Evolutionary conservation across 257 asterid species (phyloP).

Genomic region (Penstemon eatonii): DNA sequence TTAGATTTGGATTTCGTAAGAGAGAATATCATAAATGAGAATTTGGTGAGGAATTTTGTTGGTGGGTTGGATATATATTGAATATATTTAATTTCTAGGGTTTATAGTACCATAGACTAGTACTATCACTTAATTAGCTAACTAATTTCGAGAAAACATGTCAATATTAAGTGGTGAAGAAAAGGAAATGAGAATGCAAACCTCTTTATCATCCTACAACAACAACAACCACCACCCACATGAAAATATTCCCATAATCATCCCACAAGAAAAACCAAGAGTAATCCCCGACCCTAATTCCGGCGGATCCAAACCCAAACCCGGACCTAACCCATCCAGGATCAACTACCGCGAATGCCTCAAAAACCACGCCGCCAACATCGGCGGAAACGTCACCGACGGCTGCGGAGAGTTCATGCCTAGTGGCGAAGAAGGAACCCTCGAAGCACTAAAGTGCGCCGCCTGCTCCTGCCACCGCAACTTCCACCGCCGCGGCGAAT

Average conservation of each 20-base stretch:
- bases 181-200: slow-evolving; percentile 41
- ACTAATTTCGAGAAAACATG: slow-evolving; percentile 25
- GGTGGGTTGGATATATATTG: too few relatives aligned
- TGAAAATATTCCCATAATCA: neutral
- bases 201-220: slow-evolving; percentile 32
- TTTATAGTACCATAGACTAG: too few relatives aligned
- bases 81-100: too few relatives aligned
- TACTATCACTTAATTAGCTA: too few relatives aligned
- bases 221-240: slow-evolving; percentile 11
- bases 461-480: slow-evolving; percentile 90
- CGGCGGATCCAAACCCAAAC: slow-evolving; percentile 49
- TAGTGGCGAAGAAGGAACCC: slow-evolving; percentile 77
- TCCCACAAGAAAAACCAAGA: slow-evolving; percentile 32
- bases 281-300: slow-evolving; percentile 33
- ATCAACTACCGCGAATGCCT: slow-evolving; percentile 71
- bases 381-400: slow-evolving; percentile 88
- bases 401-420: slow-evolving; percentile 99
- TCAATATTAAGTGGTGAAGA: slow-evolving; percentile 46
- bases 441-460: slow-evolving; percentile 86
- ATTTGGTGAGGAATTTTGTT: too few relatives aligned
- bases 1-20: too few relatives aligned
- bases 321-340: slow-evolving; percentile 21
- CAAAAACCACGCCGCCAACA: slow-evolving; percentile 86
- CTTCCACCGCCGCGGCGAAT: slow-evolving; percentile 61
- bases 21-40: too few relatives aligned